phyloP scores from a whole-genome alignment of 441 rosid species.

The Capsella rubella region DNA sequence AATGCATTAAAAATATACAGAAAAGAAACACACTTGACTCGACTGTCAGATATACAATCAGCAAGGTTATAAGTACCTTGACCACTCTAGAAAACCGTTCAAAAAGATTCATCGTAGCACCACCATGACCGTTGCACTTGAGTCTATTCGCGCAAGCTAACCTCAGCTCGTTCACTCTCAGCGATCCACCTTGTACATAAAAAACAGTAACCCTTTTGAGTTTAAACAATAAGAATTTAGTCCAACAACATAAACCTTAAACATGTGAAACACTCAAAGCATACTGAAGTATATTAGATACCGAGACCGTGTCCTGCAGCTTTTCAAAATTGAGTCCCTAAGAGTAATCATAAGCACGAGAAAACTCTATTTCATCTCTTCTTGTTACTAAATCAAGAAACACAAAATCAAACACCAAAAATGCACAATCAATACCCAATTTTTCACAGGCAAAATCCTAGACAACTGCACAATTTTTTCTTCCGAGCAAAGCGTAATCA shows the following conservation, averaged over 20 bases:
- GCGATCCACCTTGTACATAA: constrained; percentile 30
- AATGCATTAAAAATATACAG: neutral
- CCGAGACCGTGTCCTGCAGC: neutral
- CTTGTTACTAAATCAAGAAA: neutral
- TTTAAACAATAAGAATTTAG: neutral
- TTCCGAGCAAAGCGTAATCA: neutral
- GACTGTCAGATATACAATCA: constrained; percentile 1
- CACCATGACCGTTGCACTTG: constrained; percentile 53
- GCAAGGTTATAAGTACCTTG: constrained; percentile 59
- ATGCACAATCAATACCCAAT: neutral
- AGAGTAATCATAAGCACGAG: neutral
- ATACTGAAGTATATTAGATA: neutral
- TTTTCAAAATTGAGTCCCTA: neutral
- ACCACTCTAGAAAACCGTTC: constrained; percentile 91
- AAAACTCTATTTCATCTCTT: neutral
- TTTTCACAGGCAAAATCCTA: neutral
- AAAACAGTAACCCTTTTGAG: constrained; percentile 11
- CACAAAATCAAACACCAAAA: neutral
- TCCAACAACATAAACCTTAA: neutral
- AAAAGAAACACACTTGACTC: neutral
- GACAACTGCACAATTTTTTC: neutral
- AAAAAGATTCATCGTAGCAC: constrained; percentile 82
- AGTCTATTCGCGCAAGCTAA: constrained; percentile 43
- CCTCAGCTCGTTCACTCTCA: constrained; percentile 43
- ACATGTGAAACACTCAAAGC: neutral